A percentile compares a stretch with the other conserved stretches of the same genome.
Evolutionary conservation across 2,329 filamentous ascomycete genomes (phyloP).

Genomic region (Sarocladium oryzae): DNA sequence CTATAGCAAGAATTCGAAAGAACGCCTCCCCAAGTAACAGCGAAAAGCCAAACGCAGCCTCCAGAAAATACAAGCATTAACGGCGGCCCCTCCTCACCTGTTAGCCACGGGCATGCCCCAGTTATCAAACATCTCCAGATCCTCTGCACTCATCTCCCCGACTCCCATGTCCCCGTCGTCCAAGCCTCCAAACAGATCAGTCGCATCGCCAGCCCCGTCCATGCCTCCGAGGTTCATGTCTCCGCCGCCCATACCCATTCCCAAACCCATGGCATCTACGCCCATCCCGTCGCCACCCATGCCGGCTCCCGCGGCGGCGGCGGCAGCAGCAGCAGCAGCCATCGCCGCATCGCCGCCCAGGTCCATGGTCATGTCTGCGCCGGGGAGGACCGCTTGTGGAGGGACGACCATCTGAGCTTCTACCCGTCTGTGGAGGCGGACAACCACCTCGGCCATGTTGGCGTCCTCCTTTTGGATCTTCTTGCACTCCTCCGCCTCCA

Average conservation of each 20-base stretch:
- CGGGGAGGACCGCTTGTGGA: constrained; percentile 35
- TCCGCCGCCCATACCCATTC: constrained; percentile 28
- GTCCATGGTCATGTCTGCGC: constrained; percentile 28
- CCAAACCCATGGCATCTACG: constrained; percentile 29
- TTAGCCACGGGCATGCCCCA: constrained; percentile 17
- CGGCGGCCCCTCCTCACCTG: no score
- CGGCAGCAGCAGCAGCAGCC: constrained; percentile 35
- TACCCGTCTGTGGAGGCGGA: constrained; percentile 57
- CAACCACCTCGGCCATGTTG: constrained; percentile 51
- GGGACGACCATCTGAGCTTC: constrained; percentile 55
- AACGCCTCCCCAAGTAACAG: no score
- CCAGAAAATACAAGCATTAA: no score
- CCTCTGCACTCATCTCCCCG: constrained; percentile 5
- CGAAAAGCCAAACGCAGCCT: no score
- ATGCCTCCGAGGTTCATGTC: constrained; percentile 30
- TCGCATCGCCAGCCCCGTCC: constrained; percentile 21
- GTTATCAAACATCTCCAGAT: constrained; percentile 35
- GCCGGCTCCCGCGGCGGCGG: constrained; percentile 17
- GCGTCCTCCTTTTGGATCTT: constrained; percentile 50
- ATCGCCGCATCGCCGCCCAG: constrained; percentile 19
- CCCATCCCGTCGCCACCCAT: constrained; percentile 32
- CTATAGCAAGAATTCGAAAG: no score
- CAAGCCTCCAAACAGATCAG: constrained; percentile 32
- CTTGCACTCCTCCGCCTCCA: constrained; percentile 51
- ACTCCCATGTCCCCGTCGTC: constrained; percentile 15